Evolutionary conservation across 495 filamentous ascomycete species (phyloP).

Genomic region (Neurospora discreta): DNA sequence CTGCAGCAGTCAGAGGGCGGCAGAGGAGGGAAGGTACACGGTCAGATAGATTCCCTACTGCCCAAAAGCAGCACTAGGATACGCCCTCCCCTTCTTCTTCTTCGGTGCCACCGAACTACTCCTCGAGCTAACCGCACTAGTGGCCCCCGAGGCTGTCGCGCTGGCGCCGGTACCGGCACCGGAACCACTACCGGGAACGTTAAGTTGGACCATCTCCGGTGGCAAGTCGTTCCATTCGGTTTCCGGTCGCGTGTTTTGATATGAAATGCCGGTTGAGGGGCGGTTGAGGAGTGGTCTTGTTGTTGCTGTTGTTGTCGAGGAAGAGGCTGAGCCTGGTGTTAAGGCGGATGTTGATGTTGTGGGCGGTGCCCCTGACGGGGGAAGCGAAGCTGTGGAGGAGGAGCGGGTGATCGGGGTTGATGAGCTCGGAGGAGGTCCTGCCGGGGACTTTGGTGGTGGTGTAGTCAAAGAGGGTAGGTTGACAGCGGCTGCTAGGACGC

Average conservation of each 20-base stretch:
- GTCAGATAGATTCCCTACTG: constrained; percentile 6
- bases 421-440: background rate
- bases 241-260: constrained; percentile 38
- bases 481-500: constrained; percentile 2
- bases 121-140: constrained; percentile 30
- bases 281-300: constrained; percentile 2
- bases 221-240: constrained; percentile 50
- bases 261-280: constrained; percentile 26
- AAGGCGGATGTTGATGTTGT: background rate
- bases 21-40: too few relatives aligned
- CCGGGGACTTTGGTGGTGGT: background rate
- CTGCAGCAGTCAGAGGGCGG: too few relatives aligned
- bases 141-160: background rate
- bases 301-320: background rate
- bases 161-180: background rate
- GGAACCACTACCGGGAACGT: background rate
- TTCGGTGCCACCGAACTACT: constrained; percentile 29
- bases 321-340: background rate
- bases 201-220: constrained; percentile 31
- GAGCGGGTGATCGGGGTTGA: background rate
- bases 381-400: background rate
- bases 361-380: background rate
- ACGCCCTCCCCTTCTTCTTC: constrained; percentile 39
- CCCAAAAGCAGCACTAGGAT: constrained; percentile 43
- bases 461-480: background rate